phyloP scores from a whole-genome alignment of 202 grass and related monocot species.

The Hordeum pubiflorum region DNA sequence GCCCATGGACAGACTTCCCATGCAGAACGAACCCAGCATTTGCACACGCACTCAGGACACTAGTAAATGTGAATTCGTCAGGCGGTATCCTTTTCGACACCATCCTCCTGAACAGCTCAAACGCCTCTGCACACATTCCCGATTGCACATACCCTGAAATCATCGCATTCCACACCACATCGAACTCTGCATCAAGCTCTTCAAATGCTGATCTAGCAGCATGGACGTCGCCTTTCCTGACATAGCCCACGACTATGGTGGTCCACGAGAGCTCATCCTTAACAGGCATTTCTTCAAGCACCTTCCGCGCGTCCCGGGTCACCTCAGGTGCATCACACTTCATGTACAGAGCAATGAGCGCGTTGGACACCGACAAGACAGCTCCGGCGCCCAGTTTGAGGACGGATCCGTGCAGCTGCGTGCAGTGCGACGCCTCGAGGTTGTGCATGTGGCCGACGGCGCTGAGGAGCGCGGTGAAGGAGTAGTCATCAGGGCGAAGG shows the following conservation, averaged over 20 bases:
- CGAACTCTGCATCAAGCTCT: conserved; percentile 49
- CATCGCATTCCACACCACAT: conserved; percentile 93
- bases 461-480: conserved; percentile 74
- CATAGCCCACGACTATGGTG: conserved; percentile 70
- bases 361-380: conserved; percentile 59
- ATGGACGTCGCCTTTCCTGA: conserved; percentile 51
- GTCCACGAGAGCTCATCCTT: conserved; percentile 87
- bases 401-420: conserved; percentile 53
- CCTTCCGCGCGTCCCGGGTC: conserved; percentile 25
- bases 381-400: conserved; percentile 39
- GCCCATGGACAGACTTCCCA: conserved; percentile 76
- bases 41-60: conserved; percentile 66
- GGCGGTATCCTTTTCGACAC: conserved; percentile 34
- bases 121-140: conserved; percentile 45
- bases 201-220: conserved; percentile 60
- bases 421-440: conserved; percentile 41
- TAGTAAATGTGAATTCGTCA: conserved; percentile 88
- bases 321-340: conserved; percentile 33
- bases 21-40: conserved; percentile 46
- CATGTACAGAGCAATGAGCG: conserved; percentile 63
- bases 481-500: conserved; percentile 63
- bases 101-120: conserved; percentile 84
- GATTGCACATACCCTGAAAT: conserved; percentile 84
- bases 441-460: conserved; percentile 42
- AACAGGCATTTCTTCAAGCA: conserved; percentile 64